These are phyloP conservation scores for Pichia sporocuriosa DNA, from an alignment of 805 yeast species.

Conservation along the genomic window DNA sequence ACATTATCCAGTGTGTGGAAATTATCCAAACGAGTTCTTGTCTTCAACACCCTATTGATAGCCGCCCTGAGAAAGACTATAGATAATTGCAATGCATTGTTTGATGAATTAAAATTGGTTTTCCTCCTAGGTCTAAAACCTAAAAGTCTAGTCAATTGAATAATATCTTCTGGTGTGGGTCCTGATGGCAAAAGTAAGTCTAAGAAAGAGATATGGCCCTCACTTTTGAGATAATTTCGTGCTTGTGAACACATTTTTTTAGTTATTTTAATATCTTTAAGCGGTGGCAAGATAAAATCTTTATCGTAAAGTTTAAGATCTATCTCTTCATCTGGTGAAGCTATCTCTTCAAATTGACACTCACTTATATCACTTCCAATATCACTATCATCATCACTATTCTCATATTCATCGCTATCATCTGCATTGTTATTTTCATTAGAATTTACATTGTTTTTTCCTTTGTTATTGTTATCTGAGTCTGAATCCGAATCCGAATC, in stretches of 20 bases:
- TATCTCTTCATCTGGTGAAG: slow-evolving; percentile 2
- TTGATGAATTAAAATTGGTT: slow-evolving; percentile 10
- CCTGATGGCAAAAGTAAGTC: slow-evolving; percentile 47
- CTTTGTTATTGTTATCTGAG: background rate
- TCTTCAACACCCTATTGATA: slow-evolving; percentile 51
- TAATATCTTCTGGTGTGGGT: slow-evolving; percentile 51
- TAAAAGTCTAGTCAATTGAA: slow-evolving; percentile 49
- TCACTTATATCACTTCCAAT: slow-evolving; percentile 14
- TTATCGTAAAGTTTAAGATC: slow-evolving; percentile 7
- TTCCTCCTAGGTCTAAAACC: slow-evolving; percentile 40
- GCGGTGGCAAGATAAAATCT: slow-evolving; percentile 13
- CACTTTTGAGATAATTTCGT: slow-evolving; percentile 45
- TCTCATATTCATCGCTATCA: background rate
- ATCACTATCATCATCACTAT: slow-evolving; percentile 6
- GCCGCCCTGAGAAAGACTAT: slow-evolving; percentile 54
- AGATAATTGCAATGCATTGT: slow-evolving; percentile 19
- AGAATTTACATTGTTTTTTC: background rate
- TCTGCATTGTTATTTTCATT: background rate
- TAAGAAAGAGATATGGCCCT: slow-evolving; percentile 57
- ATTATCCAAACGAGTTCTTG: slow-evolving; percentile 47
- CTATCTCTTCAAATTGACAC: slow-evolving; percentile 8
- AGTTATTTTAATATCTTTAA: slow-evolving; percentile 25
- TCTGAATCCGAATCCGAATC: background rate
- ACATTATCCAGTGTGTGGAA: slow-evolving; percentile 57
- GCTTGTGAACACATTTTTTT: slow-evolving; percentile 40